Base-by-base conservation (phyloP, 2,329 filamentous ascomycete genomes). In the Hymenoscyphus linearis region DNA sequence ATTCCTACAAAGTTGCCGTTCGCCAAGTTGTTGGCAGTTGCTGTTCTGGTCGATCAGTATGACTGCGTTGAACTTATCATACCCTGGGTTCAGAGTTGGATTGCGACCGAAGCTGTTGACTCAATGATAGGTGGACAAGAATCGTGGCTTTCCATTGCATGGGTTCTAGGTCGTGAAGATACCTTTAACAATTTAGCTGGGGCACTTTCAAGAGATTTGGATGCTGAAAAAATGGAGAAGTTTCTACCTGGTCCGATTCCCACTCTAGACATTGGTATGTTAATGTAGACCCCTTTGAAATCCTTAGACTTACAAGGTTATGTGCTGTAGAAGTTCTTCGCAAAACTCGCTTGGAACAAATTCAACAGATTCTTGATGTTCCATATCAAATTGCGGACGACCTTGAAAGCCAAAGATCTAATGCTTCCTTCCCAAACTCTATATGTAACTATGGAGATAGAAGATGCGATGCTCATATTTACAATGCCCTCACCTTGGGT, bases 1-100 rank as follows among this genome's bases (percentile, higher is more conserved):
- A 22, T 66, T 4, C 62, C 62, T n/a, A n/a, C 1, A 6, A 52
- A n/a, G 1, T 27, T 64, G 14, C n/a, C 7, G 2, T 60, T 44
- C n/a, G 18, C 53, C 1, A 13, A 47, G 4, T 52, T 66, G 14
- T 55, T 57, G 3, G 5, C 55, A 2, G 35, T 64, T 36, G 64
- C 64, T 1, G 37, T 64, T 6, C 25, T 64, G 7, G 56, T 47
- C 13, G 64, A 66, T 44, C 52, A 60, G 35, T 64, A 64, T 36
- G 53, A 66, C n/a, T 63, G 59, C 47, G 26, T 56, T 4, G 36
- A 47, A 10, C 27, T 59, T 5, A 37, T 65, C 3, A 16, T 52
- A 13, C 61, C 61, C 6, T 65, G 63, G 61, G 16, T 65, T 6
- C 5, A 18, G 6, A 37, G 16, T 4, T 60, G 62, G 57, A 14